These are phyloP conservation scores for Globisporangium middletonii DNA, from an alignment of 352 stramenopile species.

Conservation along the genomic window DNA sequence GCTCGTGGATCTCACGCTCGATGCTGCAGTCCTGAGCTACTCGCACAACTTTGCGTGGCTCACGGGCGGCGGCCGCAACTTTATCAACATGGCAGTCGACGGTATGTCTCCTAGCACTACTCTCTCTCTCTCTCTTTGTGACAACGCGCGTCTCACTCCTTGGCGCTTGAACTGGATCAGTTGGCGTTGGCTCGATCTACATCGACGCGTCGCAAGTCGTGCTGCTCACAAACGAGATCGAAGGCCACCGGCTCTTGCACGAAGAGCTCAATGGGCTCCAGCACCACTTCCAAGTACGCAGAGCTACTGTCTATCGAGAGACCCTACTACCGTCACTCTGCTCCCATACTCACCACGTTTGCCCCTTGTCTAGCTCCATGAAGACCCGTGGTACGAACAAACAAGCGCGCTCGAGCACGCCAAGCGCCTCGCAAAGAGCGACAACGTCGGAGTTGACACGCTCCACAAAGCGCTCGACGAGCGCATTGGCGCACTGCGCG, in stretches of 20 bases:
- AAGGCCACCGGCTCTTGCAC: slow-evolving; percentile 63
- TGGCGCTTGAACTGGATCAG: slow-evolving; percentile 10
- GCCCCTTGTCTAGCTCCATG: slow-evolving; percentile 17
- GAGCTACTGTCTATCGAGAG: too few species aligned
- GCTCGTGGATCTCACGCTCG: slow-evolving; percentile 30
- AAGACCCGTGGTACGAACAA: slow-evolving; percentile 53
- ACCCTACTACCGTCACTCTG: too few species aligned
- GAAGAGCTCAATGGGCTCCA: slow-evolving; percentile 60
- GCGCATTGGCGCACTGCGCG: slow-evolving; percentile 28
- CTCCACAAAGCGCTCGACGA: slow-evolving; percentile 19
- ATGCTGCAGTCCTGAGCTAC: slow-evolving; percentile 48
- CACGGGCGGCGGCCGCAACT: slow-evolving; percentile 49
- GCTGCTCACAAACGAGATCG: slow-evolving; percentile 68
- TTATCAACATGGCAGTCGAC: slow-evolving; percentile 66
- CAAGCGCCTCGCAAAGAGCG: slow-evolving; percentile 30
- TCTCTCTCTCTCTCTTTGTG: neutral
- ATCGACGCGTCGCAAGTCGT: slow-evolving; percentile 41
- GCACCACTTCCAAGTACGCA: slow-evolving; percentile 22
- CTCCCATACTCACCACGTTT: too few species aligned
- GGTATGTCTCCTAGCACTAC: slow-evolving; percentile 13
- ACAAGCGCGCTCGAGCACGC: slow-evolving; percentile 22
- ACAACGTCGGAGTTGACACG: slow-evolving; percentile 32
- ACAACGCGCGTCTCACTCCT: neutral
- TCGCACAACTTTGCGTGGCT: slow-evolving; percentile 69
- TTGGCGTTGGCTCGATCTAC: slow-evolving; percentile 56